These are phyloP conservation scores for Coprinellus aureogranulatus DNA, from an alignment of 768 basidiomycete species.

Conservation along the genomic window DNA sequence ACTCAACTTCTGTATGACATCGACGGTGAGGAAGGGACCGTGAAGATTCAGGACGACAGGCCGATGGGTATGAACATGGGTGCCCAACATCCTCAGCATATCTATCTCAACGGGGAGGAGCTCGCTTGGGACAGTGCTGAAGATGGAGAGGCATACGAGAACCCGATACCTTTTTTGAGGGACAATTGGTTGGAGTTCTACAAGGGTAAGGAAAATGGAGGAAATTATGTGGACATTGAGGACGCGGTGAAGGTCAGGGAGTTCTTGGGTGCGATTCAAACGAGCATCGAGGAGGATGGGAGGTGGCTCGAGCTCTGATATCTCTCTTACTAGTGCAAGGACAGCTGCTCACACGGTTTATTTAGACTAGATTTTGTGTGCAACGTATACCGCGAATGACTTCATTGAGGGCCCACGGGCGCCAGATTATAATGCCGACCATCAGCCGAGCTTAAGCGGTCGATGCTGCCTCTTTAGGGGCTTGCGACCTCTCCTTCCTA, in stretches of 20 bases:
- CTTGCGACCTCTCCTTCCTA: too few species aligned
- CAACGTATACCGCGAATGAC: too few species aligned
- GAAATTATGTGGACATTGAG: conserved; percentile 17
- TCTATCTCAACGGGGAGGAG: conserved; percentile 20
- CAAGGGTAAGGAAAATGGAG: conserved; percentile 9
- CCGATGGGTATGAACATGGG: not conserved
- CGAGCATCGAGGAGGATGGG: conserved; percentile 7
- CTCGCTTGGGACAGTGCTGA: conserved; percentile 6
- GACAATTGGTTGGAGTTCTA: conserved; percentile 12
- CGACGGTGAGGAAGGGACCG: conserved; percentile 14
- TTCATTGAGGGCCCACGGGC: too few species aligned
- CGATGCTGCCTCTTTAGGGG: too few species aligned
- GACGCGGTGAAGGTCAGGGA: conserved; percentile 18
- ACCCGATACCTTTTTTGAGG: not conserved
- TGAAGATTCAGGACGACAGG: conserved; percentile 12
- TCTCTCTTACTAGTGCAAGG: too few species aligned
- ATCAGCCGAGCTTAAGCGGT: too few species aligned
- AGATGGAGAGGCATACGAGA: not conserved
- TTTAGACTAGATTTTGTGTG: too few species aligned
- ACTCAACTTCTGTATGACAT: conserved; percentile 13
- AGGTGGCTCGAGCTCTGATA: not conserved
- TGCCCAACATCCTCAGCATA: conserved; percentile 3
- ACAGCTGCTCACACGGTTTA: too few species aligned
- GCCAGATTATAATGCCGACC: too few species aligned
- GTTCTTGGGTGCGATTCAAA: conserved; percentile 16